Evolutionary conservation across 2,329 filamentous ascomycete genomes (phyloP).

Genomic region (Colletotrichum sp.): DNA sequence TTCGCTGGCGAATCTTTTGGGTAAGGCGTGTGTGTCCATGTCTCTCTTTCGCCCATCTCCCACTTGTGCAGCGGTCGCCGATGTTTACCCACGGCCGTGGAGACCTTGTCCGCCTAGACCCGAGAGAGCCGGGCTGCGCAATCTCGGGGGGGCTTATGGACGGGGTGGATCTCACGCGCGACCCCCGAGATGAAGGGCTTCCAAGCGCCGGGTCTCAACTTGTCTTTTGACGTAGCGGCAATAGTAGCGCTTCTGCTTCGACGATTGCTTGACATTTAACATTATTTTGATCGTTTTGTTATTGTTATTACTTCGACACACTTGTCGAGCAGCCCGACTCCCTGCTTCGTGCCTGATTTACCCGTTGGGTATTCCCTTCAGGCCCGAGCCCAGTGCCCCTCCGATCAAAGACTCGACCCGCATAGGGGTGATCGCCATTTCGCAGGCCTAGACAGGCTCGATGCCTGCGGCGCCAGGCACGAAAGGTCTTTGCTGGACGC

Average conservation of each 20-base stretch:
- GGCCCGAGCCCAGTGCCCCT: neutral
- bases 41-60: neutral
- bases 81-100: neutral
- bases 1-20: neutral
- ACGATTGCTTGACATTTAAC: neutral
- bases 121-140: neutral
- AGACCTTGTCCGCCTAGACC: neutral
- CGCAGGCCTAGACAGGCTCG: neutral
- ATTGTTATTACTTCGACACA: neutral
- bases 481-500: neutral
- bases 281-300: neutral
- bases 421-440: constrained; percentile 1
- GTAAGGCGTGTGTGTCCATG: neutral
- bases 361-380: neutral
- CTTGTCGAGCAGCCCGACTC: neutral
- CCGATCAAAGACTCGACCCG: neutral
- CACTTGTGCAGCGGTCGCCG: neutral
- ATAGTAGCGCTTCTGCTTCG: neutral
- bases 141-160: neutral
- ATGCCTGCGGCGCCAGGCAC: constrained; percentile 18
- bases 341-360: neutral
- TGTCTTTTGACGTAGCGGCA: neutral
- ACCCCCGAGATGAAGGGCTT: neutral
- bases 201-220: neutral
- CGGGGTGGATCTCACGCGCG: neutral